Conservation (phyloP, 2,329 filamentous ascomycete genomes). For the Pseudophaeomoniella oleicola region DNA sequence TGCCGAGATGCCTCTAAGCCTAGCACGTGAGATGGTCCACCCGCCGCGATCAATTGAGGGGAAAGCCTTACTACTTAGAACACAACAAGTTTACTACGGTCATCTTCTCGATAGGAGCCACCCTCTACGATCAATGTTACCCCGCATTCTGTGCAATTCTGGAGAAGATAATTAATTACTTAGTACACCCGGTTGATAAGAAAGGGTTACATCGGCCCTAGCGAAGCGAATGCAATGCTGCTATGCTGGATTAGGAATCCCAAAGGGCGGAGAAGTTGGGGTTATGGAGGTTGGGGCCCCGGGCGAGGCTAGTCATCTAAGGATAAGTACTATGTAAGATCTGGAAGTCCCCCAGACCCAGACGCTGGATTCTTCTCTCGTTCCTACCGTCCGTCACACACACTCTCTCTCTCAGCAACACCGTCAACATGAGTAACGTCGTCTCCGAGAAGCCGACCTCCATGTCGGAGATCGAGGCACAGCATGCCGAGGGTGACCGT, state of each 20-base stretch:
- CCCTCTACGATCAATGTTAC: constrained; percentile 2
- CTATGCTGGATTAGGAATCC: constrained; percentile 4
- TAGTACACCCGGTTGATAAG: constrained; percentile 1
- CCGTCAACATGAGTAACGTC: constrained; percentile 18
- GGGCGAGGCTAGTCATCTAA: constrained; percentile 2
- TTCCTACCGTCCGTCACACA: constrained; percentile 1
- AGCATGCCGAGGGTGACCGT: constrained; percentile 13
- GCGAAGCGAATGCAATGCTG: constrained; percentile 4
- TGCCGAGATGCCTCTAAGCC: too few species aligned
- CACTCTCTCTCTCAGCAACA: constrained; percentile 6
- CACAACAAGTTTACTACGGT: constrained; percentile 3
- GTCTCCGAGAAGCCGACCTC: constrained; percentile 17
- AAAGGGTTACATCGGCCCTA: too few species aligned
- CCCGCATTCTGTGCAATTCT: constrained; percentile 3
- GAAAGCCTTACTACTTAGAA: too few species aligned
- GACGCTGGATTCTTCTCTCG: constrained; percentile 1
- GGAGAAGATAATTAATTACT: constrained; percentile 3
- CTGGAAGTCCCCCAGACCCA: constrained; percentile 2
- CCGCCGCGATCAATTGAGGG: too few species aligned
- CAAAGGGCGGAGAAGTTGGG: constrained; percentile 5
- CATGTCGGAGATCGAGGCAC: constrained; percentile 18
- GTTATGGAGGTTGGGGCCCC: constrained; percentile 3
- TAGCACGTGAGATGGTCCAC: too few species aligned
- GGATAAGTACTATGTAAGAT: constrained; percentile 2
- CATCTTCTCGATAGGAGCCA: constrained; percentile 4